A percentile compares a stretch with the other conserved stretches of the same genome.
phyloP scores from a whole-genome alignment of 108 stramenopile genomes.

The Skeletonema marinoi region DNA sequence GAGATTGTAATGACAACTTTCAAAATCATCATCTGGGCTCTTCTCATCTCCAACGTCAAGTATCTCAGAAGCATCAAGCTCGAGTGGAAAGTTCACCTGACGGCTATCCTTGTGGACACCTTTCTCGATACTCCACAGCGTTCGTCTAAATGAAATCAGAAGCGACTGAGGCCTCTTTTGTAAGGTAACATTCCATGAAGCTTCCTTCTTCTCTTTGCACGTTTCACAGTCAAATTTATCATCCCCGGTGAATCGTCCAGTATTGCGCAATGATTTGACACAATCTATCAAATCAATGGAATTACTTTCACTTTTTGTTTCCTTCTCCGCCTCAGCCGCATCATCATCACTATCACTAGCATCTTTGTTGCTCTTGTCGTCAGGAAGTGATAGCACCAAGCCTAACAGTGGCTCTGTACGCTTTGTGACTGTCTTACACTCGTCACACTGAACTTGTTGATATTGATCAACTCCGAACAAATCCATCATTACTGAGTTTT shows the following conservation, averaged over 20 bases:
- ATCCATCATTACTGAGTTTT: conserved; percentile 48
- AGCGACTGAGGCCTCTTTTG: conserved; percentile 47
- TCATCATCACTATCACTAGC: neutral
- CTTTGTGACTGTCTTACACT: conserved; percentile 41
- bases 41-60: conserved; percentile 25
- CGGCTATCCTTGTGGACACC: conserved; percentile 50
- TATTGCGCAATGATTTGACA: conserved; percentile 29
- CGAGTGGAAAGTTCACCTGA: conserved; percentile 42
- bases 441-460: conserved; percentile 49
- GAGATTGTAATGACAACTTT: conserved; percentile 44
- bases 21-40: conserved; percentile 38
- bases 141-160: conserved; percentile 42
- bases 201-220: conserved; percentile 37
- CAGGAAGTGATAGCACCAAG: conserved; percentile 41
- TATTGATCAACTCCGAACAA: conserved; percentile 50
- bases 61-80: conserved; percentile 42
- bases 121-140: conserved; percentile 37
- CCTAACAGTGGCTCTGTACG: conserved; percentile 48
- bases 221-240: conserved; percentile 48
- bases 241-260: conserved; percentile 31
- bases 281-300: conserved; percentile 33
- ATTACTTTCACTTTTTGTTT: neutral
- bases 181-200: conserved; percentile 36
- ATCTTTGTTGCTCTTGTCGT: neutral
- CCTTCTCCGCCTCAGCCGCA: neutral